Base-by-base conservation (phyloP, 352 stramenopile species). In the Globisporangium middletonii region DNA sequence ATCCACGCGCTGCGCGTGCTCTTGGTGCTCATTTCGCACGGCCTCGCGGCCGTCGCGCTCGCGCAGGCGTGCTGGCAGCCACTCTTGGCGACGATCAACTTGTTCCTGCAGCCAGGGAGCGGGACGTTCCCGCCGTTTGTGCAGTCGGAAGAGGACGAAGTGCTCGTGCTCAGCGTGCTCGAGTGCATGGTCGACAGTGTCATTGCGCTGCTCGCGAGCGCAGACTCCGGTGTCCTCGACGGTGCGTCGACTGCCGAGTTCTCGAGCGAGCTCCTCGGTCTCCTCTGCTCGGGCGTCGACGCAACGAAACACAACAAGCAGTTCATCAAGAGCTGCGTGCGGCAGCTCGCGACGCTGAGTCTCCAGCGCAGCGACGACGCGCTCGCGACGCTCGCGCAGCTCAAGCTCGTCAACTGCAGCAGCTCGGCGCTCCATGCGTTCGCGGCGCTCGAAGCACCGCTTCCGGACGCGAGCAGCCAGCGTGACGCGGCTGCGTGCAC, bases 111-210 rank as follows among this genome's bases (percentile, higher is more conserved):
- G 41, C 83, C 79, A 5, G 72, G 79, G 11, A 66, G 64, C 4
- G 82, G 82, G 16, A 69, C 68, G 12, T 68, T 89, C 35, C 79
- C 75, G 27, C 67, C 65, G 18, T 89, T 74, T 51, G 79, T 82
- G 23, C 72, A 86, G 47, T 73, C 63, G 11, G 81, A 89, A 72
- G 81, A 94, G 65, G 83, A 94, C 41, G 73, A 91, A 60, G 79
- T 71, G 37, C 60, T 94, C 35, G 80, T 92, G 26, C 54, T 93
- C 35, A 90, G 76, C 26, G 69, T 92, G 7, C 64, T 94, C 3
- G 83, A 92, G 55, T 91, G 75, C 51, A 59, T 92, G 7, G 82
- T 92, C 23, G 79, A 89, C 53, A 88, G 68, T 30, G 77, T 80
- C 33, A 83, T 91, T 26, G 67, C 73, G 26, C 44, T 88, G 45